Evolutionary conservation across 106 monocot species (phyloP).

Genomic region (Allium cepa): DNA sequence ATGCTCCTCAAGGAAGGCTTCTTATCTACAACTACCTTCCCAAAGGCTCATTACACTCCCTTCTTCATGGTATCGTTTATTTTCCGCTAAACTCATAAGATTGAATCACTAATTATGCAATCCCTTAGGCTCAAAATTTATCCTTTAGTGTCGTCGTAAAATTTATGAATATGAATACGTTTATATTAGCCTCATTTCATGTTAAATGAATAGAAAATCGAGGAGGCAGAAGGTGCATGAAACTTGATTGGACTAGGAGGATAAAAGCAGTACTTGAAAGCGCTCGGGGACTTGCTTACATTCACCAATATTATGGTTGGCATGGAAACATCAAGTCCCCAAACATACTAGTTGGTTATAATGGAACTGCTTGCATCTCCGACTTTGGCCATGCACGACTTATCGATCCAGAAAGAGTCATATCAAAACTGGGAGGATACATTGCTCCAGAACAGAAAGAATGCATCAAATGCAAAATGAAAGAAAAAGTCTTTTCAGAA

Average conservation of each 20-base stretch:
- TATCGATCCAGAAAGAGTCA: constrained; percentile 25
- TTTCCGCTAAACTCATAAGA: background rate
- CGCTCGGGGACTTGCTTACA: constrained; percentile 37
- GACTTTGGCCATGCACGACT: constrained; percentile 62
- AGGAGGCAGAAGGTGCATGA: constrained; percentile 13
- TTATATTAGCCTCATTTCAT: no score
- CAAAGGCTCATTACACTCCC: constrained; percentile 32
- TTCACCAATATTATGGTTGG: constrained; percentile 33
- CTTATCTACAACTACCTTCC: constrained; percentile 70
- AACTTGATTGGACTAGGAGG: constrained; percentile 51
- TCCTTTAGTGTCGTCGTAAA: no score
- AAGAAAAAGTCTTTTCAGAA: constrained; percentile 19
- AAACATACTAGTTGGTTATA: constrained; percentile 47
- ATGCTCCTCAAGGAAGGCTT: constrained; percentile 54
- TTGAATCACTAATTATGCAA: background rate
- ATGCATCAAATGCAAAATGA: background rate
- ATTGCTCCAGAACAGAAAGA: constrained; percentile 46
- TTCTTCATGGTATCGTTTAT: constrained; percentile 28
- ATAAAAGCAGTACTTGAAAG: constrained; percentile 30
- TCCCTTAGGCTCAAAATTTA: no score
- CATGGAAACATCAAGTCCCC: constrained; percentile 63
- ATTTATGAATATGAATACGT: no score
- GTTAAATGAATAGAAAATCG: constrained; percentile 17
- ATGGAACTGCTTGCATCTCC: constrained; percentile 37
- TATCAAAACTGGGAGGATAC: constrained; percentile 40